Evolutionary conservation across 2,329 filamentous ascomycete species (phyloP).

Genomic region (Fonsecaea nubica): DNA sequence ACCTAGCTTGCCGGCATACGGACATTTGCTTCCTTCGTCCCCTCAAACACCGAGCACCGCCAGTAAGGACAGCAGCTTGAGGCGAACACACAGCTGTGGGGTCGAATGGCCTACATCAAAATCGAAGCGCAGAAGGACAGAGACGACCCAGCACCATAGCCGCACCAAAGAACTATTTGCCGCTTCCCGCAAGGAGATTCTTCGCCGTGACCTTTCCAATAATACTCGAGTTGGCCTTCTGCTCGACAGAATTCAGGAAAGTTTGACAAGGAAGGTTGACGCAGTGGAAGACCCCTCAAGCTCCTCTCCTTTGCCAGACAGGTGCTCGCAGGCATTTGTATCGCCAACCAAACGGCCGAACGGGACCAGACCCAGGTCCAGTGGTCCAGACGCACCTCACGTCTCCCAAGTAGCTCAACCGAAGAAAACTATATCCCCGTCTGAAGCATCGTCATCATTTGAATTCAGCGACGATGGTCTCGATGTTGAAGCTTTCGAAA

Average conservation of each 20-base stretch:
- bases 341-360: constrained; percentile 31
- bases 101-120: constrained; percentile 69
- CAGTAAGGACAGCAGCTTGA: constrained; percentile 58
- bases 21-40: constrained; percentile 72
- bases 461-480: constrained; percentile 58
- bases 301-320: constrained; percentile 52
- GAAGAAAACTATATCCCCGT: neutral
- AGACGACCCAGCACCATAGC: constrained; percentile 53
- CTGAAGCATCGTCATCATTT: constrained; percentile 23
- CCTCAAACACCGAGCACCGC: constrained; percentile 67
- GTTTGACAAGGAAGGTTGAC: constrained; percentile 47
- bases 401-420: neutral
- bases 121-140: constrained; percentile 68
- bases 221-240: constrained; percentile 62
- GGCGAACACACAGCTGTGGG: constrained; percentile 72
- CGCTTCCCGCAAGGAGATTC: constrained; percentile 49
- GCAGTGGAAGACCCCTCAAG: constrained; percentile 48
- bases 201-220: constrained; percentile 49
- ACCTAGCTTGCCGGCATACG: constrained; percentile 63
- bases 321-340: constrained; percentile 27
- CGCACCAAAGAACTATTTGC: constrained; percentile 56
- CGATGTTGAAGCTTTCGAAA: constrained; percentile 53
- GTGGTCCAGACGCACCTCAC: neutral
- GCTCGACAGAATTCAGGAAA: constrained; percentile 69
- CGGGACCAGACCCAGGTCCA: neutral